Evolutionary conservation across 805 yeast species (phyloP), one percentile per base, ranked within the genome.

Genomic region (Candida endomychidarum): DNA sequence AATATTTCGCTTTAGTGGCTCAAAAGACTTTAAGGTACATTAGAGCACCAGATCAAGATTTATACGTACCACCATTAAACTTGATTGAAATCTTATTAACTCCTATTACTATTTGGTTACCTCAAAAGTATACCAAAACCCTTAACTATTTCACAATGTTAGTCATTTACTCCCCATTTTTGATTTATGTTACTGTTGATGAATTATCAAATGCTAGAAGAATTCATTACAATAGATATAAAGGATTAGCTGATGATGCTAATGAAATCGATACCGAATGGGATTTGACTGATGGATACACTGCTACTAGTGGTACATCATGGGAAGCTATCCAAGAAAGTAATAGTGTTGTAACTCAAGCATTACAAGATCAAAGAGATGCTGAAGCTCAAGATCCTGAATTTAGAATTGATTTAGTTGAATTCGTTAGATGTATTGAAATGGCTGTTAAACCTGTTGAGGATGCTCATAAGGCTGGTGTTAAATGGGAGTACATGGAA

Each of bases 31-130:
- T 88, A 50, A 73, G 90, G 46, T 88, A 84, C 57, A 80, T 87
- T 38, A 73, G 96, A 51, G 96, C 96, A 0, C 96, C 96, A 0
- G 96, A 88, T 63, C 82, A 80, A 42, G 80, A 84, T 54, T 84
- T 87, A 28, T 88, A 78, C 57, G 89, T 86, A 18, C 91, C 96
- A 4, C 96, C 96, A 4, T 72, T 86, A 48, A 88, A 88, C 57
- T 58, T 88, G 49, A 61, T 88, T 39, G 96, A 88, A 59, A 35
- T 82, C 1, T 21, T 49, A 4, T 46, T 69, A 12, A 36, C 50
- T 23, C 74, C 74, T 3, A 40, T 65, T 3, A 46, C 51, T 11
- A 50, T 43, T 21, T 34, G 77, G 6, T 50, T 80, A 4, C 50
- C 58, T n/a, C 72, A 60, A 32, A 51, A 52, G 10, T 40, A 49